Evolutionary conservation across 257 asterid genomes (phyloP).

Genomic region (Salvia hispanica): DNA sequence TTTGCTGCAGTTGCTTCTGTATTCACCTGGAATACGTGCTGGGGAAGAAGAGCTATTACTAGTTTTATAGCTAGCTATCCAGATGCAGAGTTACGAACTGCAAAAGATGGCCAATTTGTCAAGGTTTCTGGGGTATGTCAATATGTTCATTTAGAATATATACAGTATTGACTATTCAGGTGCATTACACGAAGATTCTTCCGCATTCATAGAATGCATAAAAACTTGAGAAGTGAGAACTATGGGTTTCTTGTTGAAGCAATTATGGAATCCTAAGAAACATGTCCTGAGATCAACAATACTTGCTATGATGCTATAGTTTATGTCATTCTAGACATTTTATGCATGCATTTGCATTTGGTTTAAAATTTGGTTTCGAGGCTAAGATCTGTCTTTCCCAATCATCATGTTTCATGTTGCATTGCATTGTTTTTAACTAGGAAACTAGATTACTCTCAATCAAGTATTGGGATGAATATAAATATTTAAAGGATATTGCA

Average conservation of each 20-base stretch:
- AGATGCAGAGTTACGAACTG: slow-evolving; percentile 56
- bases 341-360: too few species aligned
- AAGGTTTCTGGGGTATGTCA: slow-evolving; percentile 62
- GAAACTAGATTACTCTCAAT: slow-evolving; percentile 11
- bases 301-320: too few species aligned
- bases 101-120: slow-evolving; percentile 59
- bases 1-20: slow-evolving; percentile 59
- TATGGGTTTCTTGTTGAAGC: too few species aligned
- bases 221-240: too few species aligned
- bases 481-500: background rate
- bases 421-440: slow-evolving; percentile 14
- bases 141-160: slow-evolving; percentile 29
- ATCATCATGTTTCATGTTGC: background rate
- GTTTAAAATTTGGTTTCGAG: background rate
- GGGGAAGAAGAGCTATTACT: slow-evolving; percentile 68
- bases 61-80: slow-evolving; percentile 55
- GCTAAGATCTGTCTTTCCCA: background rate
- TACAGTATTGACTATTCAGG: background rate
- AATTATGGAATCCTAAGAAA: too few species aligned
- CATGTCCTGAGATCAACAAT: too few species aligned
- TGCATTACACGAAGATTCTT: too few species aligned
- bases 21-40: slow-evolving; percentile 63
- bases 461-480: background rate
- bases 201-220: too few species aligned
- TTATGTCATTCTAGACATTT: too few species aligned